Evolutionary conservation across 257 asterid species (phyloP), one percentile per base, ranked within the genome.

Genomic region (Jasminum sambac): DNA sequence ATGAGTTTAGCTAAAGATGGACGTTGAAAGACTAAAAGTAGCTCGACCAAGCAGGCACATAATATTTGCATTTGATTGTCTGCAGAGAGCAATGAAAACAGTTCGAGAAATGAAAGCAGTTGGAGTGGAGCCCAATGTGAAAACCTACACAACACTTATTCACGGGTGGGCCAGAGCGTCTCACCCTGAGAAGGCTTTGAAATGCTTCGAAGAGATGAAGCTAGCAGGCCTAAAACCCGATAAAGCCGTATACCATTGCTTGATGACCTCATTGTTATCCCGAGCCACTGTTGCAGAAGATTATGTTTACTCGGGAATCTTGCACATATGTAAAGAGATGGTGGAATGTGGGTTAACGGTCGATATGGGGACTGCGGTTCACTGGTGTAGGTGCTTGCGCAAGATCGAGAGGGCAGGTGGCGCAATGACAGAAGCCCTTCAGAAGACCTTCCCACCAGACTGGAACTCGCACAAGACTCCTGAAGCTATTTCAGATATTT

Each of bases 351-450:
- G 81, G 34, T 40, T 91, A 61, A 82, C 80, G 2, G 90, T 95
- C 10, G 98, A 95, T 63, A 91, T 95, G 98, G 98, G 97, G 39
- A 95, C 99, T 5, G 99, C 99, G 0, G 98, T 95, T 73, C 97
- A 89, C 80, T 95, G 99, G 99, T 91, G 95, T 0, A 89, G 71
- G 80, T 86, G 96, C 82, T 66, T 95, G 59, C 87, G 85, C 55
- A 89, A 88, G 83, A 91, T 95, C 17, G 99, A 95, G 69, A 71
- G 88, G 59, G 73, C 85, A 0, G 99, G 99, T 13, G 99, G 98
- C 5, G 77, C 65, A 67, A 81, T 95, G 25, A 95, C 98, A 0
- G 96, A 95, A 77, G 90, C 95, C 78, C 90, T 95, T 65, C 99
- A 95, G 81, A 95, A 80, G 83, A 91, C 96, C 0, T 95, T 95